Base-by-base conservation (phyloP, 139 green algal genomes). In the Trebouxia sp. region DNA sequence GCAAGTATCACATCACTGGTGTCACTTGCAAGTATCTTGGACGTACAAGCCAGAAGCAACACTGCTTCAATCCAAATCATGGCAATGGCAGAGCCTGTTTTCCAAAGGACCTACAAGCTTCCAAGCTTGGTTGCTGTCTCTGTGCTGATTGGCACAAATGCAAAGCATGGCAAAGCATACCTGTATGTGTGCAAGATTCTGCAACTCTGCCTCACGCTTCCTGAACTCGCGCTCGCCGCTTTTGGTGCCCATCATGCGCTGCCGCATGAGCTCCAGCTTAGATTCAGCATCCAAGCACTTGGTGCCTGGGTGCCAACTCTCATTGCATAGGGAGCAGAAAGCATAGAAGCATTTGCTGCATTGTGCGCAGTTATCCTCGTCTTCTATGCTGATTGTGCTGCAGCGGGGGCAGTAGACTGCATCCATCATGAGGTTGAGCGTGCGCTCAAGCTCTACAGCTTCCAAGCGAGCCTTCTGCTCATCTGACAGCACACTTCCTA, bases 361-460 rank as follows among this genome's bases (percentile, higher is more conserved):
- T 80, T 93, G 88, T 1, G 88, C 89, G 67, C 88, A 95, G 84
- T 92, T 88, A 80, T 95, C 92, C 0, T 14, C 26, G 41, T 77
- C 67, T 56, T 77, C 67, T 78, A 98, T 66, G 66, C 72, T 87
- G 5, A 89, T 35, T 2, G 82, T 72, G 24, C 85, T 82, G 85
- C 94, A 98, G 28, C 93, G 87, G 0, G 94, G 94, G 88, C 94
- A 98, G 87, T 94, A 96, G 17, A 92, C 86, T 35, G 94, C 79
- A 72, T 96, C 94, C 67, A 84, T 50, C 94, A 98, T 98, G 7
- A 72, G 70, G 85, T 92, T 89, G 37, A 97, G 85, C 17, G 90
- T 88, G 28, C 86, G 86, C 82, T 93, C 82, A 75, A 97, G 89
- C 72, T 90, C 88, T 26, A 97, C 84, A 48, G 78, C 51, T 82